These are phyloP conservation scores for Sporothrix phasma DNA, from an alignment of 2,329 filamentous ascomycete species.

Conservation along the genomic window DNA sequence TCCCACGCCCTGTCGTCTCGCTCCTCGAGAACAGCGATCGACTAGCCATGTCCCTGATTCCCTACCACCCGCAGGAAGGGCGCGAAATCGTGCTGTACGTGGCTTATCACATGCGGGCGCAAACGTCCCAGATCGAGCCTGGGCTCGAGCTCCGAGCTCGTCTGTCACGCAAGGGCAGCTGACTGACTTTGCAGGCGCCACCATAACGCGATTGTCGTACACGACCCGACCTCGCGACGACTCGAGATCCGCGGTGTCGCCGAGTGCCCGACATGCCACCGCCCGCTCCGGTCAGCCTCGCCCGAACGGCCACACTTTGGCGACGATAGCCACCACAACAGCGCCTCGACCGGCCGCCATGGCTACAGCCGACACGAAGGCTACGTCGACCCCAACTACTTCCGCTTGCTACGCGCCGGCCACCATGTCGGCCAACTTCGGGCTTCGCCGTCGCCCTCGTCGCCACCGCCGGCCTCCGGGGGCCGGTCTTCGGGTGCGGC, in stretches of 20 bases:
- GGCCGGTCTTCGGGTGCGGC: background rate
- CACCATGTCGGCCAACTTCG: slow-evolving; percentile 29
- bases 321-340: slow-evolving; percentile 16
- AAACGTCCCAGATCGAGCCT: slow-evolving; percentile 12
- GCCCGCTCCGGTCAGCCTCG: slow-evolving; percentile 46
- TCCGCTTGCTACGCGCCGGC: slow-evolving; percentile 71
- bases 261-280: slow-evolving; percentile 87
- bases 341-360: slow-evolving; percentile 3
- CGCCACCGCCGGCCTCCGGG: background rate
- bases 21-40: background rate
- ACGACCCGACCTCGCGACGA: slow-evolving; percentile 73
- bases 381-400: slow-evolving; percentile 88
- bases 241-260: slow-evolving; percentile 69
- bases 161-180: background rate
- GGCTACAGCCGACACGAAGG: slow-evolving; percentile 39
- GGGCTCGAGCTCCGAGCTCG: background rate
- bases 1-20: background rate
- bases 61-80: slow-evolving; percentile 62
- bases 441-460: slow-evolving; percentile 28
- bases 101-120: slow-evolving; percentile 17
- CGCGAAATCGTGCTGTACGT: slow-evolving; percentile 70
- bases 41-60: slow-evolving; percentile 55
- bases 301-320: slow-evolving; percentile 41
- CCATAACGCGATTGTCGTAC: slow-evolving; percentile 84
- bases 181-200: slow-evolving; percentile 55